Conservation (phyloP, 257 asterid species). For the Scutellaria baicalensis region DNA sequence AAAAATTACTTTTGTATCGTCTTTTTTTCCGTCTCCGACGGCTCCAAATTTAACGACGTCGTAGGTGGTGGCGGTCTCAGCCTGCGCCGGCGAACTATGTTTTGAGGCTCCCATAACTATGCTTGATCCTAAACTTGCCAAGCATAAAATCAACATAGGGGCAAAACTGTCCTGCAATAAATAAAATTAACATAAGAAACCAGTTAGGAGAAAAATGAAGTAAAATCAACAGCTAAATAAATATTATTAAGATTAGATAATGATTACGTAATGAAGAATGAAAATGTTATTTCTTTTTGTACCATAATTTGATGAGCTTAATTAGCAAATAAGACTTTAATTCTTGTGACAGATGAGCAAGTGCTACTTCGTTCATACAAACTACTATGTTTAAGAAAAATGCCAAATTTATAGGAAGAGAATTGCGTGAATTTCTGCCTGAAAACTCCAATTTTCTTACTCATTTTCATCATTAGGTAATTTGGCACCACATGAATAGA, state of each 20-base stretch:
- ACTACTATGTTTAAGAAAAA: background rate
- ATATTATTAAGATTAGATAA: background rate
- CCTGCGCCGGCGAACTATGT: background rate
- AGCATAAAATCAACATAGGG: constrained; percentile 3
- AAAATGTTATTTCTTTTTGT: background rate
- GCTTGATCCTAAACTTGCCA: constrained; percentile 4
- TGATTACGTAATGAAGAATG: background rate
- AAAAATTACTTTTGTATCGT: constrained; percentile 20
- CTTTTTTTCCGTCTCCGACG: constrained; percentile 21
- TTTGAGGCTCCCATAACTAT: background rate
- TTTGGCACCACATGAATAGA: background rate
- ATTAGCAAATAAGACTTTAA: background rate
- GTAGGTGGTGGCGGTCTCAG: background rate
- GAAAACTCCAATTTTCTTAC: background rate
- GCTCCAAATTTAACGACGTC: constrained; percentile 29
- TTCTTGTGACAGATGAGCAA: background rate
- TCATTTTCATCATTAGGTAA: constrained; percentile 21
- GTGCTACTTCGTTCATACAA: background rate
- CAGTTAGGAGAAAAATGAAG: background rate
- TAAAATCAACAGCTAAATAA: background rate
- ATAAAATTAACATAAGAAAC: background rate
- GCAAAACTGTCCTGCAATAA: constrained; percentile 4
- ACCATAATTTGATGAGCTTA: background rate
- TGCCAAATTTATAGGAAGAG: constrained; percentile 14
- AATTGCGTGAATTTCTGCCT: background rate